Conservation (phyloP, 2,329 filamentous ascomycete genomes). For the Xylariaceae sp. region DNA sequence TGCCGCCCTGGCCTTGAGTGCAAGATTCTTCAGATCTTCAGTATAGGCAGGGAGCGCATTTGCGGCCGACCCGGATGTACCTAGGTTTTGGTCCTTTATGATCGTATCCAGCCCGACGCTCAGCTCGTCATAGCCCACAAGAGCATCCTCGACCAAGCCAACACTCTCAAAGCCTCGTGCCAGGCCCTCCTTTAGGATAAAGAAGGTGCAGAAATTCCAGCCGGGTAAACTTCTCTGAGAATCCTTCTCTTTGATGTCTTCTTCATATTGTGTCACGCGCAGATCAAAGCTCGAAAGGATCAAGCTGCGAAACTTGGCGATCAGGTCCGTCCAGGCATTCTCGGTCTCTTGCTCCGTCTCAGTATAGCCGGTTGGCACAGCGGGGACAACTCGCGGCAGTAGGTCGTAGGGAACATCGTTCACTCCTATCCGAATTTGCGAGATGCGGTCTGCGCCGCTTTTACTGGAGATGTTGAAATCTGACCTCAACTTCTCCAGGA, state of each 20-base stretch:
- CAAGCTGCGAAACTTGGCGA: constrained; percentile 79
- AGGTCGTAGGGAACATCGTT: constrained; percentile 64
- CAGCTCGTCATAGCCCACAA: constrained; percentile 93
- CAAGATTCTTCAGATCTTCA: constrained; percentile 63
- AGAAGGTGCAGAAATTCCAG: constrained; percentile 99
- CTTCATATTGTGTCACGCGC: constrained; percentile 89
- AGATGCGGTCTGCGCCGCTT: constrained; percentile 68
- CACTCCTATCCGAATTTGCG: constrained; percentile 76
- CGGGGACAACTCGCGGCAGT: constrained; percentile 58
- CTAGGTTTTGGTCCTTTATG: constrained; percentile 67
- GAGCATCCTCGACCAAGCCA: constrained; percentile 88
- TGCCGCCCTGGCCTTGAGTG: constrained; percentile 48
- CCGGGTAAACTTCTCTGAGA: constrained; percentile 80
- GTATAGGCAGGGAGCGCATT: constrained; percentile 70
- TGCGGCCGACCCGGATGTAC: constrained; percentile 60
- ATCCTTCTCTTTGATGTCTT: constrained; percentile 93
- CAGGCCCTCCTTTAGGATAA: constrained; percentile 92
- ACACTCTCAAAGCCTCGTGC: constrained; percentile 94
- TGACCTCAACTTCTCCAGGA: constrained; percentile 82
- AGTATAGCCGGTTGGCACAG: constrained; percentile 58
- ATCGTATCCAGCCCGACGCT: constrained; percentile 80
- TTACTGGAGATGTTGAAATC: constrained; percentile 81
- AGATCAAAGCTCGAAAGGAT: constrained; percentile 88
- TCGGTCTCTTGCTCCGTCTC: constrained; percentile 76
- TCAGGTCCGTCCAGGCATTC: constrained; percentile 76